Evolutionary conservation across 2,329 filamentous ascomycete species (phyloP).

Genomic region (Botryotinia globosa): DNA sequence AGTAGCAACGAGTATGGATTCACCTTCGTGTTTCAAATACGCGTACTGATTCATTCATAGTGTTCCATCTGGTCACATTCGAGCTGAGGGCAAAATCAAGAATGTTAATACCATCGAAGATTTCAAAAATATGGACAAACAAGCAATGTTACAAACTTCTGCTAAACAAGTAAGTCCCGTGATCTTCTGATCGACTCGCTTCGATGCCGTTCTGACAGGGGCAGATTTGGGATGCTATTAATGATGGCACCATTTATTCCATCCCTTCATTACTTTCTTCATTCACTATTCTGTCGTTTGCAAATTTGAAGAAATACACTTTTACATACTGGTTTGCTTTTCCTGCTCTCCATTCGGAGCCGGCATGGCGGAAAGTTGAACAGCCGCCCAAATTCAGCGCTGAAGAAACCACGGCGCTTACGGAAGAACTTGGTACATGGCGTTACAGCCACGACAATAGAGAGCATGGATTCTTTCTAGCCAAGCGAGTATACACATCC

Average conservation of each 20-base stretch:
- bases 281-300: conserved; percentile 86
- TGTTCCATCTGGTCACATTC: conserved; percentile 66
- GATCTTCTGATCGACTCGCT: background rate
- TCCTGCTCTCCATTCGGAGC: conserved; percentile 86
- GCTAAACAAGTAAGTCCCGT: conserved; percentile 65
- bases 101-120: conserved; percentile 97
- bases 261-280: conserved; percentile 87
- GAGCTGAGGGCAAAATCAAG: conserved; percentile 89
- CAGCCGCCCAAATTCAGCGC: conserved; percentile 54
- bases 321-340: conserved; percentile 99
- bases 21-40: background rate
- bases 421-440: conserved; percentile 85
- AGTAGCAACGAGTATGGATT: conserved; percentile 73
- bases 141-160: conserved; percentile 71
- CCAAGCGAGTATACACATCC: conserved; percentile 61
- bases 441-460: conserved; percentile 75
- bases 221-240: conserved; percentile 95
- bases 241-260: conserved; percentile 93
- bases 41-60: conserved; percentile 43
- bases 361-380: conserved; percentile 67
- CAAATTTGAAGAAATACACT: conserved; percentile 94
- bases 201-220: conserved; percentile 10
- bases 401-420: conserved; percentile 73
- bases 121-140: conserved; percentile 80
- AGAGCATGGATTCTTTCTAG: conserved; percentile 95